A percentile compares a stretch with the other conserved stretches of the same genome.
phyloP scores from a whole-genome alignment of 106 monocot species.

The Acorus gramineus region DNA sequence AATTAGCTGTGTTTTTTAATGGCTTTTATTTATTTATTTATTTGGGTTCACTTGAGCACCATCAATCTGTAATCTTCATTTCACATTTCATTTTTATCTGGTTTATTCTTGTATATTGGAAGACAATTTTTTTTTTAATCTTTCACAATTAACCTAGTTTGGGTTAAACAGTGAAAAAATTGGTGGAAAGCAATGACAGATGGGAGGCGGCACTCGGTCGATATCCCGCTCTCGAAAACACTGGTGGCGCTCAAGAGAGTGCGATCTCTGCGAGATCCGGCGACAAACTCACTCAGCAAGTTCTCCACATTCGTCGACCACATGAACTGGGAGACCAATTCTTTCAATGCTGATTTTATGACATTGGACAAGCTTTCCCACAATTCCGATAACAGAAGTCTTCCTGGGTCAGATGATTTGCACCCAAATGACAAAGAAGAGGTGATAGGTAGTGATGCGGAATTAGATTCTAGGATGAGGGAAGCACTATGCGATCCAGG shows the following conservation, averaged over 20 bases:
- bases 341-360: slow-evolving; percentile 22
- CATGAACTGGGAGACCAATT: slow-evolving; percentile 43
- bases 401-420: slow-evolving; percentile 4
- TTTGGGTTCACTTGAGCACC: too few species aligned
- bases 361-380: background rate
- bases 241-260: slow-evolving; percentile 86
- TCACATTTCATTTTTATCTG: too few species aligned
- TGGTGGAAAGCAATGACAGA: slow-evolving; percentile 37
- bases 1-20: too few species aligned
- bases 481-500: slow-evolving; percentile 1
- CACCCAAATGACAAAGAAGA: slow-evolving; percentile 24
- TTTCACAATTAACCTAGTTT: too few species aligned
- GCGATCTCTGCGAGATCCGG: slow-evolving; percentile 76
- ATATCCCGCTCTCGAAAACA: slow-evolving; percentile 73
- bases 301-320: slow-evolving; percentile 30
- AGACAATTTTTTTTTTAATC: too few species aligned
- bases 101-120: too few species aligned
- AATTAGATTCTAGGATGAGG: slow-evolving; percentile 22
- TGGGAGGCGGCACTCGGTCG: slow-evolving; percentile 68
- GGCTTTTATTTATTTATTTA: too few species aligned
- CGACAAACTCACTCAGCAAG: slow-evolving; percentile 70
- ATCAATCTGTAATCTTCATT: too few species aligned
- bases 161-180: background rate
- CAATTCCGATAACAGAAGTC: slow-evolving; percentile 7
- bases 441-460: slow-evolving; percentile 23